Conservation (phyloP, 2,329 filamentous ascomycete genomes). For the Aspergillus sp. region DNA sequence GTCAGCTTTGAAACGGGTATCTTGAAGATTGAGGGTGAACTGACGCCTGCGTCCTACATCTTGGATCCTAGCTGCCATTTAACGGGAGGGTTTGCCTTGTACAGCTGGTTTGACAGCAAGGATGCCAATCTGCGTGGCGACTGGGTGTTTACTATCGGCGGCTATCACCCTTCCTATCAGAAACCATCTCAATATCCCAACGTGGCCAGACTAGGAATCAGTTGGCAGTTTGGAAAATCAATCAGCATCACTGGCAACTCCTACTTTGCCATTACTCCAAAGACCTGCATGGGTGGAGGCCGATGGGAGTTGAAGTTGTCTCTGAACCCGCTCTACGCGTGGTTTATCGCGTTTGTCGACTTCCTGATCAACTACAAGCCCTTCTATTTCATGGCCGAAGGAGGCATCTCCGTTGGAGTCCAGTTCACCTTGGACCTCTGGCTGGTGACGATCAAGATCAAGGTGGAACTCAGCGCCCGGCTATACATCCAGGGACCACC, state of each 20-base stretch:
- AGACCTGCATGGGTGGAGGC: constrained; percentile 40
- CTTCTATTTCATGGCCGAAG: constrained; percentile 27
- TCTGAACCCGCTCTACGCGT: constrained; percentile 32
- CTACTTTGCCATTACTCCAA: constrained; percentile 46
- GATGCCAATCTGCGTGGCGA: constrained; percentile 24
- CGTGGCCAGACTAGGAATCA: constrained; percentile 35
- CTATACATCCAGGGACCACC: constrained; percentile 19
- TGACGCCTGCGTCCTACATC: constrained; percentile 39
- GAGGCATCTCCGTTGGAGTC: too few species aligned
- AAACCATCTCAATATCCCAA: constrained; percentile 33
- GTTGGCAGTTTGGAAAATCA: constrained; percentile 26
- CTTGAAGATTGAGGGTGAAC: constrained; percentile 36
- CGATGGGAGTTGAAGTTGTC: constrained; percentile 23
- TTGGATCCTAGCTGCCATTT: constrained; percentile 37
- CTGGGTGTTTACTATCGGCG: constrained; percentile 44
- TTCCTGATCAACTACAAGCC: constrained; percentile 41
- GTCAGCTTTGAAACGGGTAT: constrained; percentile 33
- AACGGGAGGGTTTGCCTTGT: constrained; percentile 40
- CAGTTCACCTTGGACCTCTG: constrained; percentile 22
- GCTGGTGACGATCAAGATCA: constrained; percentile 7
- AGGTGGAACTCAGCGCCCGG: constrained; percentile 12
- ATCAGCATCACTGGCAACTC: constrained; percentile 37
- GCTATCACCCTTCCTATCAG: constrained; percentile 38
- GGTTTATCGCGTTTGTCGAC: constrained; percentile 36
- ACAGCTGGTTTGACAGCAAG: constrained; percentile 32